Evolutionary conservation across 2,329 filamentous ascomycete genomes (phyloP).

Genomic region (Fusarium sp.): DNA sequence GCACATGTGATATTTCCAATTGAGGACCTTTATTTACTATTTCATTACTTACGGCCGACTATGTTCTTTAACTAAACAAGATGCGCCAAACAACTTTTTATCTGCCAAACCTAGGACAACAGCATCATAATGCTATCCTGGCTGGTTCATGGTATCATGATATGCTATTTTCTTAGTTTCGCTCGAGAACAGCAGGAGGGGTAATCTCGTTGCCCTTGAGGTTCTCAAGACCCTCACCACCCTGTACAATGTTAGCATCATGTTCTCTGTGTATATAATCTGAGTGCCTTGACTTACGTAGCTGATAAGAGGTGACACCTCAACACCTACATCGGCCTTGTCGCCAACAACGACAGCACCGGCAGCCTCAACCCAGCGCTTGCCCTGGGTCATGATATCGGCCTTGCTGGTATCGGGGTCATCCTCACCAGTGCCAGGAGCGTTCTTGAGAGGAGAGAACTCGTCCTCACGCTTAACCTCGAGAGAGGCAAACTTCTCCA

Average conservation of each 20-base stretch:
- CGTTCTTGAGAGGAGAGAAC: constrained; percentile 97
- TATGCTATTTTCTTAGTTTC: constrained; percentile 48
- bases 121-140: constrained; percentile 29
- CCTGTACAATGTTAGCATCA: constrained; percentile 52
- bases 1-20: not conserved
- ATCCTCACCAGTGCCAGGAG: constrained; percentile 85
- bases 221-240: constrained; percentile 71
- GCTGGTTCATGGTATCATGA: constrained; percentile 31
- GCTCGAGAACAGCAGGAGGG: constrained; percentile 64
- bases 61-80: not conserved
- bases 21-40: constrained; percentile 4
- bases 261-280: not conserved
- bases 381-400: constrained; percentile 91
- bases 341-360: constrained; percentile 79
- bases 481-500: constrained; percentile 93
- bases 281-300: constrained; percentile 75
- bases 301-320: constrained; percentile 92
- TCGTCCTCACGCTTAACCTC: constrained; percentile 98
- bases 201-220: constrained; percentile 64
- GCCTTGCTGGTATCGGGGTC: constrained; percentile 91
- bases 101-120: constrained; percentile 20
- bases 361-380: constrained; percentile 83
- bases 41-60: constrained; percentile 20
- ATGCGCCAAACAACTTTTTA: constrained; percentile 13
- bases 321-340: constrained; percentile 76